These are phyloP conservation scores for Candida suzukii DNA, from an alignment of 805 yeast species.

Conservation along the genomic window DNA sequence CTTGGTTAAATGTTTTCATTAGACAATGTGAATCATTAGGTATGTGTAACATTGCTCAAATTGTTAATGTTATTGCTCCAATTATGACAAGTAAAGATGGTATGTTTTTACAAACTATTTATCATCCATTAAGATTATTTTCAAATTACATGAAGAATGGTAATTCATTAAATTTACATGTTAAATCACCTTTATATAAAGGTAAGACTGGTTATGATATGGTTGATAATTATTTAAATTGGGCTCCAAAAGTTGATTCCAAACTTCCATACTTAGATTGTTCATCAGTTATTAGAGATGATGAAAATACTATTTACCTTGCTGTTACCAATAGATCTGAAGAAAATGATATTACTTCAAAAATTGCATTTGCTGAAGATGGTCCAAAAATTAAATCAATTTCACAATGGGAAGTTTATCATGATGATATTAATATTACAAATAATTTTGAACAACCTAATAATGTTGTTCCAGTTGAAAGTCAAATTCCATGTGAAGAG, in stretches of 20 bases:
- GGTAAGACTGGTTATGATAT: constrained; percentile 19
- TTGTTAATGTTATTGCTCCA: constrained; percentile 30
- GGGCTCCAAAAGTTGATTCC: constrained; percentile 2
- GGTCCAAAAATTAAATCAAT: constrained; percentile 7
- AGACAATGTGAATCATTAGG: constrained; percentile 24
- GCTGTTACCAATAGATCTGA: constrained; percentile 24
- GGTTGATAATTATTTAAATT: constrained; percentile 3
- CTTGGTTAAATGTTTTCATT: constrained; percentile 28
- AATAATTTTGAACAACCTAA: constrained; percentile 22
- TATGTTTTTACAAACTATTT: constrained; percentile 24
- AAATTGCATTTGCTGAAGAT: constrained; percentile 12
- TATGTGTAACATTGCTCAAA: constrained; percentile 29
- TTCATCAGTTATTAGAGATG: constrained; percentile 18
- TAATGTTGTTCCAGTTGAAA: constrained; percentile 13
- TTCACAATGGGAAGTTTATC: constrained; percentile 17
- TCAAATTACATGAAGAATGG: constrained; percentile 26
- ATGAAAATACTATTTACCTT: constrained; percentile 14
- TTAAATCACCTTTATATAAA: constrained; percentile 20
- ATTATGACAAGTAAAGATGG: constrained; percentile 22
- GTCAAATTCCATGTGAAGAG: constrained; percentile 21
- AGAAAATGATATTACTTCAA: constrained; percentile 16
- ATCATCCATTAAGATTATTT: constrained; percentile 22
- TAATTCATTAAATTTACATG: constrained; percentile 21
- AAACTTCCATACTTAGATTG: constrained; percentile 21
- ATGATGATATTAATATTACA: constrained; percentile 23